Base-by-base conservation (phyloP, 2,329 filamentous ascomycete genomes). In the Cladosporium sp. region DNA sequence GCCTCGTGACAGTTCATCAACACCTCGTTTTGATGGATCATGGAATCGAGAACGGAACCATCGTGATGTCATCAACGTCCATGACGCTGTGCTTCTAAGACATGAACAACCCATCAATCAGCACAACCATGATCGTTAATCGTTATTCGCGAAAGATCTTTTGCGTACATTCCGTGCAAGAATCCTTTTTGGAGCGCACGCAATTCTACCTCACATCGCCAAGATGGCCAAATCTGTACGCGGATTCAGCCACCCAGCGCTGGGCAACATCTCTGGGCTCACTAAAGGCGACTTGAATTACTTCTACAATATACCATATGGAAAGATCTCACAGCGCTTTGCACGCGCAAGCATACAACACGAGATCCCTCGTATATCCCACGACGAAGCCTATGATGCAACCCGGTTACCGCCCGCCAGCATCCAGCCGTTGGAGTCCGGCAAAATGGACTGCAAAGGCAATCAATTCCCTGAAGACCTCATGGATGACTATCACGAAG, bases 391-490 rank as follows among this genome's bases (percentile, higher is more conserved):
- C 30, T 25, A 47, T 6, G 40, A 47, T 45, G 30, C 40, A 12
- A 37, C 30, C 17, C 4, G 14, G 2, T 6, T 38, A 6, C 40
- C 52, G 8, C 20, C 40, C 1, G 52, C 52, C 19, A 55, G 52
- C 52, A 55, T 55, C 12, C 52, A 55, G 19, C 52, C 52, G 5
- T 7, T 25, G 3, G 11, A 38, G 15, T 45, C 52, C 2, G 28
- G 28, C 14, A 38, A 45, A 11, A 55, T 45, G 39, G 52, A 55
- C 19, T 45, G 39, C 52, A 47, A 47, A 39, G 52, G 52, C 52
- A 45, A 45, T 9, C 52, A 55, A 28, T 37, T 55, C 3, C 52
- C 52, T 3, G 15, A 7, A 25, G 40, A 47, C 3, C 12, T 55
- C 1, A 22, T 55, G 30, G 17, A 47, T 7, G 19, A 19, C 20